These are phyloP conservation scores for Penicillium goetzii DNA, from an alignment of 495 filamentous ascomycete species.

Conservation along the genomic window DNA sequence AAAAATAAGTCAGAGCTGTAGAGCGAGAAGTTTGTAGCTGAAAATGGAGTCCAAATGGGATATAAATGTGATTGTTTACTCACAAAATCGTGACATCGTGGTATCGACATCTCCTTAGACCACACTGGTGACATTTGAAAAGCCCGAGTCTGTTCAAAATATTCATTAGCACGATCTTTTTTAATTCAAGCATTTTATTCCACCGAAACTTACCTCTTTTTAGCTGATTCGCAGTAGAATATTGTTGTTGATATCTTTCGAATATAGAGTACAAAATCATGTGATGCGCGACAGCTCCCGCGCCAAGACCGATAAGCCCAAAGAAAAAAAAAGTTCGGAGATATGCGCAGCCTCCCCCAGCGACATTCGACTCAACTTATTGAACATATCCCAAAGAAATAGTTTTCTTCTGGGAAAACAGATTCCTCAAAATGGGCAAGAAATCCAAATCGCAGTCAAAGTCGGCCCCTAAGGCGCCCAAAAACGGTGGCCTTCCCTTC, in stretches of 20 bases:
- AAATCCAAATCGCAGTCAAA: constrained; percentile 44
- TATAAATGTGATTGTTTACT: background rate
- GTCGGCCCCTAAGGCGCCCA: constrained; percentile 24
- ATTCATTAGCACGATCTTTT: background rate
- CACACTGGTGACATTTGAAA: background rate
- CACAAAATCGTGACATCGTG: background rate
- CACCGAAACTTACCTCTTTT: background rate
- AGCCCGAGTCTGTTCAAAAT: background rate
- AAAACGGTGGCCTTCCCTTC: constrained; percentile 37
- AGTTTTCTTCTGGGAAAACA: constrained; percentile 4
- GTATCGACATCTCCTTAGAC: background rate
- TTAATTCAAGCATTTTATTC: background rate
- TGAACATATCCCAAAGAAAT: constrained; percentile 1
- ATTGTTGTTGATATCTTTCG: background rate
- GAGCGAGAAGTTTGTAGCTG: background rate
- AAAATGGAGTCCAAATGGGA: background rate
- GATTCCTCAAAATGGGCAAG: constrained; percentile 42
- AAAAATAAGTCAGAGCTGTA: background rate
- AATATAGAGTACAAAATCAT: constrained; percentile 13
- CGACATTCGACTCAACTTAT: constrained; percentile 19
- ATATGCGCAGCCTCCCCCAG: constrained; percentile 20
- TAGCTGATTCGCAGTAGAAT: background rate
- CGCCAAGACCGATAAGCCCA: constrained; percentile 38
- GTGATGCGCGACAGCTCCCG: constrained; percentile 32
- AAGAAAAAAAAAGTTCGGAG: constrained; percentile 39